Evolutionary conservation across 2,329 filamentous ascomycete species (phyloP).

Genomic region (Botryotinia globosa): DNA sequence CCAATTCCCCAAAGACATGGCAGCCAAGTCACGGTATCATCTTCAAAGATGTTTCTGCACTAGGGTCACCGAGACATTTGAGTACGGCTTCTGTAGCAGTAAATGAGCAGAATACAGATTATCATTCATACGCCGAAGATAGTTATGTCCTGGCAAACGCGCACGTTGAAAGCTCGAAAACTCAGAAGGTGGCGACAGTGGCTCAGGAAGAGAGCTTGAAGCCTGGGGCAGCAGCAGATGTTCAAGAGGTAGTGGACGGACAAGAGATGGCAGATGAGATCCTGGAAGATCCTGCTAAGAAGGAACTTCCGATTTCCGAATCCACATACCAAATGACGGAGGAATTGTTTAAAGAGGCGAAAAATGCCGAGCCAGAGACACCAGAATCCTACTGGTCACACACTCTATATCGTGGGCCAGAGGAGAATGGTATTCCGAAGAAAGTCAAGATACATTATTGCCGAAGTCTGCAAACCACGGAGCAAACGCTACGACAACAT

Average conservation of each 20-base stretch:
- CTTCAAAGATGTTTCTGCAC: conserved; percentile 34
- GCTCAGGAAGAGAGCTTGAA: background rate
- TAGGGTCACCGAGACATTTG: conserved; percentile 23
- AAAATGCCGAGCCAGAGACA: conserved; percentile 45
- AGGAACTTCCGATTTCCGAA: conserved; percentile 41
- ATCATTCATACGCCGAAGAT: conserved; percentile 29
- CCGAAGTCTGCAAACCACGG: conserved; percentile 62
- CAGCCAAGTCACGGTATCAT: conserved; percentile 42
- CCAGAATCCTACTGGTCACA: conserved; percentile 65
- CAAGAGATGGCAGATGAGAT: conserved; percentile 6
- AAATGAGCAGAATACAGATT: conserved; percentile 24
- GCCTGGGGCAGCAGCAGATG: background rate
- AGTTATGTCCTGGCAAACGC: conserved; percentile 27
- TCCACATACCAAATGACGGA: conserved; percentile 49
- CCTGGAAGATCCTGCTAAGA: conserved; percentile 29
- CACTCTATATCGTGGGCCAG: conserved; percentile 59
- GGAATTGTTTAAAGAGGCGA: conserved; percentile 49
- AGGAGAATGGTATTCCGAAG: conserved; percentile 42
- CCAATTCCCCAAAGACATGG: conserved; percentile 38
- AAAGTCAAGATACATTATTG: conserved; percentile 76
- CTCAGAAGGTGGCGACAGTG: background rate
- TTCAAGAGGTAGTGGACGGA: background rate
- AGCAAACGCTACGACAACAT: conserved; percentile 57
- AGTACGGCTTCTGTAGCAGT: conserved; percentile 26
- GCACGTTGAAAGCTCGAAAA: background rate